Base-by-base conservation (phyloP, 1,284 basidiomycete species). In the Paramarasmius palmivorus region DNA sequence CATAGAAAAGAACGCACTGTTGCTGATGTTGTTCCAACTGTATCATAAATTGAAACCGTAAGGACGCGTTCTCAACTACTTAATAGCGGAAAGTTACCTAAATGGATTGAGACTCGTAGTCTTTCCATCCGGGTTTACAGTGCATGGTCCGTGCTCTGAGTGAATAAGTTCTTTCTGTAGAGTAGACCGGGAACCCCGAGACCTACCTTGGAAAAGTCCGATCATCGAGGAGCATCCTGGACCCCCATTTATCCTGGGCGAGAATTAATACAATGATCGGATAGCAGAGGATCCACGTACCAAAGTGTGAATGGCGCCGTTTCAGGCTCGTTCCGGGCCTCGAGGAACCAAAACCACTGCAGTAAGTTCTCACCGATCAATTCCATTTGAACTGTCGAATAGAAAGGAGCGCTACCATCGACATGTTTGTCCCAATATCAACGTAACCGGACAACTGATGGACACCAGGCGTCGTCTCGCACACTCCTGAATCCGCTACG, bases 331-430 rank as follows among this genome's bases (percentile, higher is more conserved):
- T 80, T 63, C 8, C 86, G 74, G 3, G 85, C 77, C 60, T 83
- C 86, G 52, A 88, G 88, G 65, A 88, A 88, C 84, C 86, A 88
- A 63, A 86, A 86, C 82, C 83, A 86, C 82, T 82, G 52, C 15
- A 22, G 20, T n/a, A 39, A 29, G 23, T n/a, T n/a, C n/a, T n/a
- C n/a, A 25, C 3, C 12, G 17, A 32, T 26, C 36, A 49, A 40
- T 57, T 50, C 23, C 56, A 56, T 32, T 34, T 17, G 50, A 47
- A 19, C 56, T 57, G 36, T 29, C n/a, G 34, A 22, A 19, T 19
- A 9, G 20, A 2, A 37, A 6, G 7, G 22, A 20, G 5, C 62
- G 73, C 42, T 49, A 84, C 82, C 75, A 82, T 83, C 0, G 80
- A 83, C 80, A 86, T 84, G 53, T 82, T 78, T 2, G 64, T 68